Evolutionary conservation across 441 rosid genomes (phyloP).

Genomic region (Eutrema salsugineum): DNA sequence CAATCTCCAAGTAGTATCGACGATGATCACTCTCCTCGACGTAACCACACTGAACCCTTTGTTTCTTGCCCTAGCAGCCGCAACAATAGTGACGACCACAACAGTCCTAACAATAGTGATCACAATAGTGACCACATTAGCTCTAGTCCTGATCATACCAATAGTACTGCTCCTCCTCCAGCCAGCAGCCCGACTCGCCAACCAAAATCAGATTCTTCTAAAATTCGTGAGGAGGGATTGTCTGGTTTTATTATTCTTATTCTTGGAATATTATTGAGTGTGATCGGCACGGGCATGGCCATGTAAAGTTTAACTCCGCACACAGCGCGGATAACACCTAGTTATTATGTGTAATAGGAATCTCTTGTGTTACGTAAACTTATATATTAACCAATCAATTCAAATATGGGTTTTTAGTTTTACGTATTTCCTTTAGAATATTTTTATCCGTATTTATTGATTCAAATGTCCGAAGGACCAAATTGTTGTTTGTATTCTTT

Average conservation of each 20-base stretch:
- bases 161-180: constrained; percentile 22
- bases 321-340: constrained; percentile 1
- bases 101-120: background rate
- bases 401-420: background rate
- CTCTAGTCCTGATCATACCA: background rate
- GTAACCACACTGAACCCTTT: background rate
- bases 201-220: constrained; percentile 26
- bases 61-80: constrained; percentile 34
- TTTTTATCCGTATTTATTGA: background rate
- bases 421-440: background rate
- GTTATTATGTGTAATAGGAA: background rate
- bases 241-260: background rate
- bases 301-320: background rate
- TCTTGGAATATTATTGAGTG: background rate
- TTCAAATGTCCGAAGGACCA: background rate
- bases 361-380: background rate
- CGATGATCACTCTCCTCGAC: constrained; percentile 6
- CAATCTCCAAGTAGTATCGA: background rate
- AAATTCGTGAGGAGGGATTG: background rate
- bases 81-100: constrained; percentile 7
- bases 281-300: background rate
- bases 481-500: background rate
- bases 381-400: background rate
- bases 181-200: background rate
- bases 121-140: background rate